phyloP scores from a whole-genome alignment of 176 grass and related monocot genomes.

The Juncus effusus region DNA sequence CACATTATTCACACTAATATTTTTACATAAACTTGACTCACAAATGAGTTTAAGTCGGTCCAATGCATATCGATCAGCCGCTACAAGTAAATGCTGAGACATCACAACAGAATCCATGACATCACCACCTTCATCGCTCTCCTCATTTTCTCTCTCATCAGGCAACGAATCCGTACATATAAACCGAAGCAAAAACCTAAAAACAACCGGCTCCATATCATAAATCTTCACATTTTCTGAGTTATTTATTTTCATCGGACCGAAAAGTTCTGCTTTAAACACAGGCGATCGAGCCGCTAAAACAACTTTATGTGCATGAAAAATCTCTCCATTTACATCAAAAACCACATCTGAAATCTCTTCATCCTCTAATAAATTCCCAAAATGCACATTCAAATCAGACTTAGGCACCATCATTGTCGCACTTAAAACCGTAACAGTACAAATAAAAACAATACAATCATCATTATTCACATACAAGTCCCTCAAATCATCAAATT shows the following conservation, averaged over 20 bases:
- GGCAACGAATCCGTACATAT: constrained; percentile 23
- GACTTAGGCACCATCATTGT: background rate
- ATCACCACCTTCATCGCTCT: background rate
- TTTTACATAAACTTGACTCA: constrained; percentile 24
- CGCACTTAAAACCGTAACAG: constrained; percentile 18
- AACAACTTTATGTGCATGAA: constrained; percentile 22
- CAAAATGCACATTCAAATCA: constrained; percentile 9
- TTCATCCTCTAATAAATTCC: constrained; percentile 15
- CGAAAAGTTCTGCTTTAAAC: constrained; percentile 17
- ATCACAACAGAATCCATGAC: constrained; percentile 16
- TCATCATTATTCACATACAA: background rate
- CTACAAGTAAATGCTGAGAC: constrained; percentile 29
- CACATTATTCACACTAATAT: constrained; percentile 20
- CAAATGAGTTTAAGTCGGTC: constrained; percentile 29
- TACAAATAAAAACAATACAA: constrained; percentile 12
- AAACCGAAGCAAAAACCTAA: constrained; percentile 18
- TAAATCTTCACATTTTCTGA: background rate
- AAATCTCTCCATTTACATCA: background rate
- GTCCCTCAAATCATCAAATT: constrained; percentile 8
- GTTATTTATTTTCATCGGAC: constrained; percentile 17
- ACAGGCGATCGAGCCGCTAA: constrained; percentile 23
- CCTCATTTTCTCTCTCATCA: background rate
- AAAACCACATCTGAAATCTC: constrained; percentile 6
- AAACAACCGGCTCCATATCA: constrained; percentile 9
- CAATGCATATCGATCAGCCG: constrained; percentile 29